Percentiles rank a stretch among this genome's conserved stretches.
Conservation (phyloP, 345 rosid genomes). For the Moricandia arvensis region DNA sequence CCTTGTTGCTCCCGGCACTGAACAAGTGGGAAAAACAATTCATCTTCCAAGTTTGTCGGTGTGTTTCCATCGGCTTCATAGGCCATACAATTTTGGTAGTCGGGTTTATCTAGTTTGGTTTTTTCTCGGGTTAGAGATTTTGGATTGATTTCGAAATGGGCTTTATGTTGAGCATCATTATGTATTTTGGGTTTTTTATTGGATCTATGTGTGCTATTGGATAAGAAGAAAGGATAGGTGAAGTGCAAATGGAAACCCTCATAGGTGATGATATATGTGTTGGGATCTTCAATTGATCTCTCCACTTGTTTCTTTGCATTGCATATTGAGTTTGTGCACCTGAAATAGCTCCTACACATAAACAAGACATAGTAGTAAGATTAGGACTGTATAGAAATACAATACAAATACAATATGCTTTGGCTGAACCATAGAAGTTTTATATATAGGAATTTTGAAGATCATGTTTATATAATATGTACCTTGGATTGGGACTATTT, state of each 20-base stretch:
- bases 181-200: conserved; percentile 47
- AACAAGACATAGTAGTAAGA: background rate
- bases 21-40: conserved; percentile 14
- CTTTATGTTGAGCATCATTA: conserved; percentile 17
- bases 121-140: background rate
- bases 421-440: background rate
- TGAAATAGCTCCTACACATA: conserved; percentile 72
- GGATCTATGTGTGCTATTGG: conserved; percentile 23
- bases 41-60: conserved; percentile 3
- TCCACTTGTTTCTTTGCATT: conserved; percentile 88
- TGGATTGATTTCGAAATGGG: background rate
- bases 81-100: background rate
- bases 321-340: conserved; percentile 80
- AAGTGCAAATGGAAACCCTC: conserved; percentile 87
- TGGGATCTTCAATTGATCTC: conserved; percentile 61
- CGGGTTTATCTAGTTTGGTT: background rate
- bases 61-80: conserved; percentile 29
- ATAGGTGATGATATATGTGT: conserved; percentile 68
- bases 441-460: background rate
- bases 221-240: conserved; percentile 47
- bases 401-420: background rate
- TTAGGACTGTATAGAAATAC: background rate
- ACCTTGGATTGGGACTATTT: conserved; percentile 87
- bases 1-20: conserved; percentile 39
- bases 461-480: background rate